Evolutionary conservation across 2,329 filamentous ascomycete genomes (phyloP).

Genomic region (Neocatenulostroma microsporum): DNA sequence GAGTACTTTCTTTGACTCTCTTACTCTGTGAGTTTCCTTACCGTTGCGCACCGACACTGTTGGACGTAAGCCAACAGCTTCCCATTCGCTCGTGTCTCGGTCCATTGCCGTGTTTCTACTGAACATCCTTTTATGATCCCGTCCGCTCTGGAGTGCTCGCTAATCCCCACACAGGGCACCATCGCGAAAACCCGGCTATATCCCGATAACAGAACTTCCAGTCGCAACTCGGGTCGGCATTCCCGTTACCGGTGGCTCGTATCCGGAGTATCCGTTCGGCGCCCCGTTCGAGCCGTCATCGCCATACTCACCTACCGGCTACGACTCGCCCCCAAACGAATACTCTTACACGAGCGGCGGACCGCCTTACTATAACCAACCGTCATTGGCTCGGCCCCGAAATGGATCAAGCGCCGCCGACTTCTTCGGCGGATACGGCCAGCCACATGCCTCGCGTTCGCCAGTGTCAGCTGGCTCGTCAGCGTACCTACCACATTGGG

Average conservation of each 20-base stretch:
- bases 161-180: constrained; percentile 6
- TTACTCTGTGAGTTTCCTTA: constrained; percentile 13
- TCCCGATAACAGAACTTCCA: constrained; percentile 8
- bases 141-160: neutral
- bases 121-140: neutral
- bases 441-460: constrained; percentile 9
- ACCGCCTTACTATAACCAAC: constrained; percentile 15
- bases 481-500: constrained; percentile 10
- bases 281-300: constrained; percentile 11
- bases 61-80: neutral
- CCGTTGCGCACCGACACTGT: neutral
- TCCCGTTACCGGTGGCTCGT: neutral
- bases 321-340: constrained; percentile 15
- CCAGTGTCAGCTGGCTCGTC: constrained; percentile 15
- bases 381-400: constrained; percentile 8
- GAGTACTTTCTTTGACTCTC: constrained; percentile 6
- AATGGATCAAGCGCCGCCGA: constrained; percentile 8
- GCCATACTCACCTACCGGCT: constrained; percentile 12
- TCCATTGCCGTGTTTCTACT: too few relatives aligned
- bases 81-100: too few relatives aligned
- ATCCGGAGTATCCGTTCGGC: constrained; percentile 4
- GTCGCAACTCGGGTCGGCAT: constrained; percentile 1
- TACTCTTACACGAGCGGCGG: constrained; percentile 10
- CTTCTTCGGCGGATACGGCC: constrained; percentile 5
- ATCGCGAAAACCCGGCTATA: constrained; percentile 5